Evolutionary conservation across 2,329 filamentous ascomycete genomes (phyloP), one percentile per base, ranked within the genome.

Genomic region (Juglanconis juglandina): DNA sequence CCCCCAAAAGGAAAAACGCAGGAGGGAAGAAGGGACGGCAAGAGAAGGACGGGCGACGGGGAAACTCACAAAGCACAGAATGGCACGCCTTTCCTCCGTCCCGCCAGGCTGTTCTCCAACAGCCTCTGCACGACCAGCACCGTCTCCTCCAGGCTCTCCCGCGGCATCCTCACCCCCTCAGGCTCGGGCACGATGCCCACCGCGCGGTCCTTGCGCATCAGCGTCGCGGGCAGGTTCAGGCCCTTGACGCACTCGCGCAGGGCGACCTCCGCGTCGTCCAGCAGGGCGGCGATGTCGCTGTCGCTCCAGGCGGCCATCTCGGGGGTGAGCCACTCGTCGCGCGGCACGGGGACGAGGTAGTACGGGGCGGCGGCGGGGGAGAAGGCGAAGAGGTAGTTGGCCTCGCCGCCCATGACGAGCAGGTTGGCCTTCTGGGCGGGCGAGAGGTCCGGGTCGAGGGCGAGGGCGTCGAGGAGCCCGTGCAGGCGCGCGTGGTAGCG

Each of bases 91-190:
- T 69, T 68, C 33, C 68, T 58, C 62, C 68, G 82, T 73, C 89
- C 89, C 35, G 89, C 89, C 1, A 83, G 77, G 46, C 88, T 91
- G 68, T 93, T 84, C 75, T 98, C 94, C 4, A 99, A 82, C 53
- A 92, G 92, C 72, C 96, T 94, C 74, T 98, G 94, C 17, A 95
- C 91, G 1, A 96, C 92, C 10, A 99, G 81, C 0, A 99, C 95
- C 0, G 94, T 97, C 77, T 99, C 95, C 73, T 99, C 95, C 17
- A 99, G 84, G 60, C 90, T 90, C 76, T 99, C 95, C 17, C 95
- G 87, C 35, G 89, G 85, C 69, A 96, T 92, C 58, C 87, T 88
- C 17, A 84, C 78, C 1, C 83, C 81, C 1, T 85, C 76, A 1
- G 83, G 75, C 72, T 68, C 88, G 1, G 89, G 89, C 63, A 91